phyloP scores from a whole-genome alignment of 2,329 filamentous ascomycete genomes.

The Fusarium paranaense region DNA sequence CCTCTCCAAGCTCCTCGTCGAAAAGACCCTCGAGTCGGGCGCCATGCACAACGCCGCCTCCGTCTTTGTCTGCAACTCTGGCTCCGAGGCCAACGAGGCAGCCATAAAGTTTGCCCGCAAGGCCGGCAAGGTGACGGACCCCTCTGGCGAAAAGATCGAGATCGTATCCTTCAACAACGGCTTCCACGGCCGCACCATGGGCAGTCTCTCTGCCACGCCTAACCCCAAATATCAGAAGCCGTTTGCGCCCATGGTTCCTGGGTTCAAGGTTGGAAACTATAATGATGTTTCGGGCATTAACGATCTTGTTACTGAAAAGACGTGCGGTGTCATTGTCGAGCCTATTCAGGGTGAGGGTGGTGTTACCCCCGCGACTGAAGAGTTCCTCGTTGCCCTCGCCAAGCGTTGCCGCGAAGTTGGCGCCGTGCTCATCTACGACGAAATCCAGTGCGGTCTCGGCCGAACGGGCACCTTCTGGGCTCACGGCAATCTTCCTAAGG shows the following conservation, averaged over 20 bases:
- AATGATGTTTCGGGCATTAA: slow-evolving; percentile 83
- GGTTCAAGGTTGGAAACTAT: slow-evolving; percentile 87
- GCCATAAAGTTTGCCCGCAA: slow-evolving; percentile 98
- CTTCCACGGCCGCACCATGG: slow-evolving; percentile 98
- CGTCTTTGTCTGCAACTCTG: slow-evolving; percentile 96
- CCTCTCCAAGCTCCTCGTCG: slow-evolving; percentile 85
- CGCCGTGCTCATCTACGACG: slow-evolving; percentile 91
- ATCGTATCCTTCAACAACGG: slow-evolving; percentile 91
- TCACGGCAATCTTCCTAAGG: slow-evolving; percentile 77
- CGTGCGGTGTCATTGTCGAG: slow-evolving; percentile 95
- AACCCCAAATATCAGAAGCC: slow-evolving; percentile 98
- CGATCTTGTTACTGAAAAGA: slow-evolving; percentile 82
- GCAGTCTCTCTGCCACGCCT: slow-evolving; percentile 91
- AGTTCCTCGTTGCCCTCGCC: slow-evolving; percentile 87
- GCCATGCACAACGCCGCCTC: slow-evolving; percentile 83
- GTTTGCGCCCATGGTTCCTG: slow-evolving; percentile 94
- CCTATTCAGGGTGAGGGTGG: slow-evolving; percentile 98
- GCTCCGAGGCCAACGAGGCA: slow-evolving; percentile 96
- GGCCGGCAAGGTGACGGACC: slow-evolving; percentile 80
- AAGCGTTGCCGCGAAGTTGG: slow-evolving; percentile 87
- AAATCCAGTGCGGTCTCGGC: slow-evolving; percentile 94
- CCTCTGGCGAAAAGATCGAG: slow-evolving; percentile 80
- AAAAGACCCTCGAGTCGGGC: slow-evolving; percentile 82
- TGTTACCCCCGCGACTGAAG: slow-evolving; percentile 83
- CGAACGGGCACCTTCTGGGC: slow-evolving; percentile 94